Percentiles rank a stretch among this genome's conserved stretches.
phyloP scores from a whole-genome alignment of 176 grass and related monocot genomes.

The Ampelocalamus luodianensis region DNA sequence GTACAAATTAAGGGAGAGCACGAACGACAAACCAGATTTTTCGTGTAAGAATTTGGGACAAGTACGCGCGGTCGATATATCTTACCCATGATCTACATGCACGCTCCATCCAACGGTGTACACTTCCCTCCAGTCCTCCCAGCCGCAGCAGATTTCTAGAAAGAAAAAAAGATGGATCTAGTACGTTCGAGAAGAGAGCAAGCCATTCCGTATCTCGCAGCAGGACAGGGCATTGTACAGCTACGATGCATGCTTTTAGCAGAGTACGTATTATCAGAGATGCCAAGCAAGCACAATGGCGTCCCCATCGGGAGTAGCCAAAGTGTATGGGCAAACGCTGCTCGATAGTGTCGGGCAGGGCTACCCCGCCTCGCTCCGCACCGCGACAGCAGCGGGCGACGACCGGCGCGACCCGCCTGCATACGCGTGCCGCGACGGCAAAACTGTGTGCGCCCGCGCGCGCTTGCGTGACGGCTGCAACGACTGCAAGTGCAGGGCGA shows the following conservation, averaged over 20 bases:
- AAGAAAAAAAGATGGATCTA: background rate
- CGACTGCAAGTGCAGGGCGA: background rate
- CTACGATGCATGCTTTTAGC: background rate
- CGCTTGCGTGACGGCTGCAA: constrained; percentile 49
- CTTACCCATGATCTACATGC: background rate
- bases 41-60: no score
- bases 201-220: background rate
- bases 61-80: background rate
- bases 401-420: background rate
- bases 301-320: constrained; percentile 30
- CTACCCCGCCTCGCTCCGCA: background rate
- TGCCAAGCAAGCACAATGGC: constrained; percentile 5
- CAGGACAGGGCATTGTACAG: background rate
- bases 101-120: background rate
- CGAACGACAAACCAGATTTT: no score
- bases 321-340: constrained; percentile 47
- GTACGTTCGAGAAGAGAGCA: constrained; percentile 1
- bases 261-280: background rate
- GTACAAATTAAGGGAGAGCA: no score
- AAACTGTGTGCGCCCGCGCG: background rate
- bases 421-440: constrained; percentile 41
- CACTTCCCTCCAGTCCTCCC: background rate
- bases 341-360: background rate
- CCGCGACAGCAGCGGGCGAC: constrained; percentile 1
- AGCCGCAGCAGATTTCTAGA: background rate